Base-by-base conservation (phyloP, 116 monocot species). In the Iris pallida region DNA sequence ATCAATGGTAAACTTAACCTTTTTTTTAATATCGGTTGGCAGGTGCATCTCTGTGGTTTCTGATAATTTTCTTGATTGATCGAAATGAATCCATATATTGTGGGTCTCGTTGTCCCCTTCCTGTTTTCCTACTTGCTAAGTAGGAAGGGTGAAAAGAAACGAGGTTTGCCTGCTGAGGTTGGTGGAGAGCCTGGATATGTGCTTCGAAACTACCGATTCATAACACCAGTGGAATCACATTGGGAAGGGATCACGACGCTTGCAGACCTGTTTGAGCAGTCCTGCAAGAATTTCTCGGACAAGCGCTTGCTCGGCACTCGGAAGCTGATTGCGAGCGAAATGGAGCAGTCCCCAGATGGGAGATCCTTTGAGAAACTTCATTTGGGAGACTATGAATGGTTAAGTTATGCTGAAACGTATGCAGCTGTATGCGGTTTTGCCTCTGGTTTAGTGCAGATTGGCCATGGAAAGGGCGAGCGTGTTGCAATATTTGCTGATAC, bases 401-500 rank as follows among this genome's bases (percentile, higher is more conserved):
- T 85, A 42, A 87, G 41, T 52, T 96, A 86, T 77, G 77, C 66
- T 20, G 67, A 89, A 57, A 78, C 86, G 13, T 89, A 80, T 65
- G 73, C 77, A 6, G 51, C 59, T 69, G 86, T 83, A 40, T 85
- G 89, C 75, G 71, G 68, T 67, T 92, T 96, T 62, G 70, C 92
- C 5, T 91, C 89, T 61, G 96, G 96, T 59, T 70, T 96, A 68
- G 78, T 87, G 52, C 63, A 65, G 20, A 54, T 96, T 40, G 96
- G 91, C n/a, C 92, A 92, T 71, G 55, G 20, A 16, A 87, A 73
- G 63, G 84, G 59, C 14, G 87, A 92, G 53, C 82, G 87, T 57
- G 86, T 81, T 54, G 92, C 92, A 5, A 91, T 96, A 46, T 96
- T 96, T 79, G 82, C 96, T 16, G 92, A 96, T 68, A 92, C 92